Evolutionary conservation across 108 stramenopile genomes (phyloP).

Genomic region (Nitzschia putrida): DNA sequence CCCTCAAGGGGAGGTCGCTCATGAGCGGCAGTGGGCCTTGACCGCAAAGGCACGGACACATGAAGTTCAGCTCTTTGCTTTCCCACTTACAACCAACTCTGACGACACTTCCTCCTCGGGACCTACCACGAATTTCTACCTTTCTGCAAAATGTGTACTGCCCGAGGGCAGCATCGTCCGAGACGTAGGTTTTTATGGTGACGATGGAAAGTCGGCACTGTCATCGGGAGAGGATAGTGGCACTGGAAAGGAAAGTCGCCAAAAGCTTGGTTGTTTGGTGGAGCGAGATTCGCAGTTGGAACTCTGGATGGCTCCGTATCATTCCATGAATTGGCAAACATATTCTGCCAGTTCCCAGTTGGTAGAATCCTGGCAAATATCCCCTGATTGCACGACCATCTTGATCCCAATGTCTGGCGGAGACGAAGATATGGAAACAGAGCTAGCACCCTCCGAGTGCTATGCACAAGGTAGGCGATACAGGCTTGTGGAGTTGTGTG

Average conservation of each 20-base stretch:
- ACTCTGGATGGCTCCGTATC: slow-evolving; percentile 62
- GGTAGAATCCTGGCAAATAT: slow-evolving; percentile 9
- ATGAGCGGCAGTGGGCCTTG: slow-evolving; percentile 62
- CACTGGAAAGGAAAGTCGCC: slow-evolving; percentile 57
- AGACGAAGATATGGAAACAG: background rate
- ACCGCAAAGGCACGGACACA: slow-evolving; percentile 38
- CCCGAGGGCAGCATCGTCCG: slow-evolving; percentile 27
- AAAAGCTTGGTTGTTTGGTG: slow-evolving; percentile 59
- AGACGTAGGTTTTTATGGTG: slow-evolving; percentile 69
- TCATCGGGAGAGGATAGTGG: slow-evolving; percentile 58
- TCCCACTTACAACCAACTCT: slow-evolving; percentile 40
- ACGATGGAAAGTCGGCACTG: slow-evolving; percentile 70
- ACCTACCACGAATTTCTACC: slow-evolving; percentile 23
- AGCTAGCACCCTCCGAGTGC: slow-evolving; percentile 13
- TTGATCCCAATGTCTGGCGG: too few species aligned
- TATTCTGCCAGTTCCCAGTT: slow-evolving; percentile 23
- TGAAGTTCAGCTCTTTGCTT: slow-evolving; percentile 50
- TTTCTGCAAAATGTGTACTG: slow-evolving; percentile 34
- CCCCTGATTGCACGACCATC: too few species aligned
- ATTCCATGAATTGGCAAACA: slow-evolving; percentile 49
- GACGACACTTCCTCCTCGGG: background rate
- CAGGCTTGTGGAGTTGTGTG: background rate
- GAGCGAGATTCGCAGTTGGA: slow-evolving; percentile 28
- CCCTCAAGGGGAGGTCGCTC: slow-evolving; percentile 1
- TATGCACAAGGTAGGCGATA: background rate